phyloP scores from a whole-genome alignment of 2,329 filamentous ascomycete species.

The Paraphaeosphaeria minitans region DNA sequence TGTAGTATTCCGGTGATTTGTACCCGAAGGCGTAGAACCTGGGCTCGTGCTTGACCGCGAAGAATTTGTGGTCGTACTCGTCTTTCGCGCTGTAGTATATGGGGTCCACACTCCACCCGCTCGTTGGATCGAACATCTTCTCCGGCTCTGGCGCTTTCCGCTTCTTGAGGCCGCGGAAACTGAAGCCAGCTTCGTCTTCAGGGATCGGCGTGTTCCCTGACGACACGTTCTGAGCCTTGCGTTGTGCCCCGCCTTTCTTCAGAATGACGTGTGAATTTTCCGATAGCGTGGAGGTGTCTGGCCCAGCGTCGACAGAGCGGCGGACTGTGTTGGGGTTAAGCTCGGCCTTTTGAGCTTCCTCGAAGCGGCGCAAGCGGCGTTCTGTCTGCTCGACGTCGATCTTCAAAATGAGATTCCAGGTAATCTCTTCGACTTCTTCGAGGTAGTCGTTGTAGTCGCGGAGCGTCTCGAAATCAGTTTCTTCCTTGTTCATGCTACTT shows the following conservation, averaged over 20 bases:
- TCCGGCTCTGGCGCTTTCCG: conserved; percentile 65
- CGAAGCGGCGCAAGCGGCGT: conserved; percentile 68
- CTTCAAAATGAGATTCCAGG: conserved; percentile 82
- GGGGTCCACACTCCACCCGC: conserved; percentile 68
- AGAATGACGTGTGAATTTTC: conserved; percentile 29
- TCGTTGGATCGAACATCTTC: conserved; percentile 87
- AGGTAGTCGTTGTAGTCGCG: conserved; percentile 91
- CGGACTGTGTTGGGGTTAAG: conserved; percentile 53
- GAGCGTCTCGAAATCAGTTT: conserved; percentile 89
- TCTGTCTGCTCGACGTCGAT: conserved; percentile 69
- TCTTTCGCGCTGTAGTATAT: conserved; percentile 73
- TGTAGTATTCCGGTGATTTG: conserved; percentile 79
- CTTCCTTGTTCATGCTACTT: conserved; percentile 78
- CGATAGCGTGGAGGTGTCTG: conserved; percentile 22
- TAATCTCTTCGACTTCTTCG: conserved; percentile 87
- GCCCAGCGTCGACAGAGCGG: conserved; percentile 22
- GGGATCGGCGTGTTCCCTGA: conserved; percentile 24
- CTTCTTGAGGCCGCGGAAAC: conserved; percentile 81
- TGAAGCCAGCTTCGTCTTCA: conserved; percentile 44
- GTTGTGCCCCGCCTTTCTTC: conserved; percentile 73
- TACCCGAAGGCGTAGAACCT: conserved; percentile 80
- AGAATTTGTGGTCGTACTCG: conserved; percentile 75
- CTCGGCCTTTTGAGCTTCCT: conserved; percentile 69
- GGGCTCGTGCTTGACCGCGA: conserved; percentile 70
- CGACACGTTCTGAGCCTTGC: conserved; percentile 48